Base-by-base conservation (phyloP, 495 filamentous ascomycete genomes). In the Pyrenopolyporus hunteri region DNA sequence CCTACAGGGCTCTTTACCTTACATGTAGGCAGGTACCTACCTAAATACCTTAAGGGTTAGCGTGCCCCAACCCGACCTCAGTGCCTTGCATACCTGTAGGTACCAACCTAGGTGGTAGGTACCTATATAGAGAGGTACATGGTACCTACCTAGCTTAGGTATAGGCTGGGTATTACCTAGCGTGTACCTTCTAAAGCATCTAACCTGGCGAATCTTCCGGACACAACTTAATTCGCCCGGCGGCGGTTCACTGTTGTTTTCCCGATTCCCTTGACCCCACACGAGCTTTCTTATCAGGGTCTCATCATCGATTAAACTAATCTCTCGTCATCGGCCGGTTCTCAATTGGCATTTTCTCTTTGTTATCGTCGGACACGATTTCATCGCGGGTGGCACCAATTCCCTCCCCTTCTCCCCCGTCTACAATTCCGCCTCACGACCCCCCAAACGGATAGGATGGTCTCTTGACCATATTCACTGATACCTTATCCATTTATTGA, bases 301-400 rank as follows among this genome's bases (percentile, higher is more conserved):
- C 43, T 35, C 47, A 43, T 60, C 57, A 61, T 54, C 43, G 20
- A 61, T 61, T 55, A 33, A 42, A n/a, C 42, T 28, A 45, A 45
- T 25, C 45, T 52, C n/a, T 63, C 59, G 59, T 63, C 59, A 63
- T 57, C 37, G 36, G 37, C 37, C n/a, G 14, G 10, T 6, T 26
- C 19, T 20, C 8, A 26, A 23, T 36, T 47, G 4, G 5, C 17
- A 39, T 29, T 57, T 52, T 50, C 51, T 19, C 37, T 17, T 31
- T n/a, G n/a, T n/a, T n/a, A n/a, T n/a, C 22, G 2, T 42, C 13
- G 16, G 6, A 62, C 43, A 55, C 17, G n/a, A 37, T 20, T n/a
- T 50, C 6, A 22, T 49, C 20, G 28, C 58, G 6, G 31, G 31
- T 36, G 36, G 31, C 31, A 36, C 25, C 31, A 31, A 37, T 56